A percentile compares a stretch with the other conserved stretches of the same genome.
Evolutionary conservation across 345 rosid genomes (phyloP).

Genomic region (Alliaria petiolata): DNA sequence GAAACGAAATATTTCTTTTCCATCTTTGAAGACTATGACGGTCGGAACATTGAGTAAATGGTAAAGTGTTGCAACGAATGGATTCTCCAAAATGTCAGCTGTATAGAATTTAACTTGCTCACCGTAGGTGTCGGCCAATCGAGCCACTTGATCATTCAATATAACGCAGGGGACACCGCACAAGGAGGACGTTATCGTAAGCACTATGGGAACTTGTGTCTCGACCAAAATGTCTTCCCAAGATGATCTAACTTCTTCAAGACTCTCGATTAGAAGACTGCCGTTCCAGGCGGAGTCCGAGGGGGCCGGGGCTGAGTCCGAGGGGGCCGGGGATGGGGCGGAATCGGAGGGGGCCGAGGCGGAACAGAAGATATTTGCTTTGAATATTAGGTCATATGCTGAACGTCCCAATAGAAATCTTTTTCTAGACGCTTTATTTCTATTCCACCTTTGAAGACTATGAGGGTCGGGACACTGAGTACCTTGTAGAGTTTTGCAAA

Average conservation of each 20-base stretch:
- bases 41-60: neutral
- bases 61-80: neutral
- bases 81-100: neutral
- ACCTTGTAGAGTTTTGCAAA: neutral
- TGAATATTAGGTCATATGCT: neutral
- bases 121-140: neutral
- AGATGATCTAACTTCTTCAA: neutral
- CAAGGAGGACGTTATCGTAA: neutral
- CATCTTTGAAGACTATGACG: constrained; percentile 3
- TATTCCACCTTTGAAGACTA: neutral
- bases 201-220: neutral
- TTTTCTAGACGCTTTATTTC: neutral
- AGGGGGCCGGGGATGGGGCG: neutral
- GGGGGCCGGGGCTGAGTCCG: too few relatives aligned
- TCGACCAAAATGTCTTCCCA: neutral
- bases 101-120: neutral
- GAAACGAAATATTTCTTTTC: neutral
- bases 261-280: neutral
- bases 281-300: too few relatives aligned
- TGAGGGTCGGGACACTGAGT: neutral
- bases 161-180: neutral
- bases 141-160: neutral
- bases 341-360: neutral
- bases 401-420: neutral
- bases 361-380: neutral